Evolutionary conservation across 768 basidiomycete species (phyloP).

Genomic region (Amanita rubescens): DNA sequence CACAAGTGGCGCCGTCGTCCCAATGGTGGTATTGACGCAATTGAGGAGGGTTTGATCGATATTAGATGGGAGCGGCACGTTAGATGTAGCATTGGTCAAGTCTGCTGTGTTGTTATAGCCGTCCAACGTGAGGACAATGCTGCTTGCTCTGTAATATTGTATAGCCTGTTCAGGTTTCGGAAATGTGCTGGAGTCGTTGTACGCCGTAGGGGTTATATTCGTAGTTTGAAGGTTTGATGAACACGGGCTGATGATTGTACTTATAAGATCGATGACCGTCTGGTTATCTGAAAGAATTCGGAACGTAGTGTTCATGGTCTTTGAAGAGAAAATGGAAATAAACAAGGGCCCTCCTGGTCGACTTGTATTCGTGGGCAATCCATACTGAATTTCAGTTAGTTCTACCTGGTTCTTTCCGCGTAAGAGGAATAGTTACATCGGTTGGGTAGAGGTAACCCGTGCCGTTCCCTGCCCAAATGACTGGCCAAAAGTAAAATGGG

Average conservation of each 20-base stretch:
- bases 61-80: conserved; percentile 43
- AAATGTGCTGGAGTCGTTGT: conserved; percentile 23
- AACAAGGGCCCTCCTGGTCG: conserved; percentile 44
- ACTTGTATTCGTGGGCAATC: conserved; percentile 29
- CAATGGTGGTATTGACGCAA: conserved; percentile 62
- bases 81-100: conserved; percentile 30
- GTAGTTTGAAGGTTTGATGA: conserved; percentile 17
- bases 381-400: not conserved
- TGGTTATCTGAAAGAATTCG: conserved; percentile 40
- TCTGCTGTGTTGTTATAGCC: conserved; percentile 60
- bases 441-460: conserved; percentile 16
- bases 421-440: not conserved
- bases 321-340: conserved; percentile 36
- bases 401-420: not conserved
- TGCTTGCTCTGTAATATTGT: conserved; percentile 67
- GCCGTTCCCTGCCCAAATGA: conserved; percentile 37
- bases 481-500: conserved; percentile 62
- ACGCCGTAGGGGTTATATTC: conserved; percentile 19
- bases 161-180: conserved; percentile 46
- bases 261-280: conserved; percentile 36
- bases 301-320: conserved; percentile 36
- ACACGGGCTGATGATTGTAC: conserved; percentile 37
- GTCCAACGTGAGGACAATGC: conserved; percentile 52
- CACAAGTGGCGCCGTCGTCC: conserved; percentile 47
- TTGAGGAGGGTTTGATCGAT: conserved; percentile 42